A percentile compares a stretch with the other conserved stretches of the same genome.
These are phyloP conservation scores for Rhododendron griersonianum DNA, from an alignment of 148 eudicot species.

Conservation along the genomic window DNA sequence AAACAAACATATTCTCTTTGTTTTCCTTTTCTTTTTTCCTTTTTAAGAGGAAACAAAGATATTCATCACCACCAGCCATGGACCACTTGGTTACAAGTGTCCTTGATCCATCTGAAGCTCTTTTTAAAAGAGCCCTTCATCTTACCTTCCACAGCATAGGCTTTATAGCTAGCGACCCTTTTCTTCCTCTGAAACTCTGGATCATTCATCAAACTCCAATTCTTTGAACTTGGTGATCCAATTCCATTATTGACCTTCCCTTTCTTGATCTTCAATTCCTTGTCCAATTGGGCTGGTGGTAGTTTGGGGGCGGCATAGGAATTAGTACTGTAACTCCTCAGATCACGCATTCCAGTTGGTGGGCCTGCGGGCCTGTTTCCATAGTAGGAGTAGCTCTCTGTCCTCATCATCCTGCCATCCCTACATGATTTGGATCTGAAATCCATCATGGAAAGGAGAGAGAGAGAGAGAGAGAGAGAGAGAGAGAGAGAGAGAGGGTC, in stretches of 20 bases:
- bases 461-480: not conserved
- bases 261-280: slow-evolving; percentile 28
- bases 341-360: slow-evolving; percentile 67
- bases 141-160: slow-evolving; percentile 35
- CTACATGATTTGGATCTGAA: slow-evolving; percentile 80
- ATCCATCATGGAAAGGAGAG: slow-evolving; percentile 36
- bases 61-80: slow-evolving; percentile 35
- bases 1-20: not conserved
- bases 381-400: slow-evolving; percentile 18
- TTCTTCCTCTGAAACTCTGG: slow-evolving; percentile 46
- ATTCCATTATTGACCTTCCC: slow-evolving; percentile 7
- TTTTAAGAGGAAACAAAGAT: not conserved
- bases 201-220: slow-evolving; percentile 29
- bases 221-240: slow-evolving; percentile 11
- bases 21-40: too few relatives aligned
- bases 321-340: slow-evolving; percentile 66
- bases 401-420: slow-evolving; percentile 35
- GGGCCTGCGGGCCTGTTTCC: slow-evolving; percentile 24
- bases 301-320: slow-evolving; percentile 19
- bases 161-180: slow-evolving; percentile 37
- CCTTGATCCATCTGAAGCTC: slow-evolving; percentile 44
- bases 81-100: slow-evolving; percentile 28
- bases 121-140: slow-evolving; percentile 40
- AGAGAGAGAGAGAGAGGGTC: not conserved
- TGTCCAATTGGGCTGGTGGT: slow-evolving; percentile 7